These are phyloP conservation scores for Scheffersomyces coipomensis DNA, from an alignment of 805 yeast genomes.

Conservation along the genomic window DNA sequence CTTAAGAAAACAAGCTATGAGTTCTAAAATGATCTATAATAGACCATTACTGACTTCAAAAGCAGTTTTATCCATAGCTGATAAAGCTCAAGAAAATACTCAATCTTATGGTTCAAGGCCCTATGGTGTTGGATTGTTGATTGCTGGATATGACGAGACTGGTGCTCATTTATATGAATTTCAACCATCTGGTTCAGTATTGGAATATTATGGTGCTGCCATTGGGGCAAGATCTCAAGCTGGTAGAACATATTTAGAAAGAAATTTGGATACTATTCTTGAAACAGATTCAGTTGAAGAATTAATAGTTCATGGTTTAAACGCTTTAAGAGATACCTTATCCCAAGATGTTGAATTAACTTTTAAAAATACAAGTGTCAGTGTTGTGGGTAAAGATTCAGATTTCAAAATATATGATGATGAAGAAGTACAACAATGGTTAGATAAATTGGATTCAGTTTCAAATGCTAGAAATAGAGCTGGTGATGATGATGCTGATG, in stretches of 20 bases:
- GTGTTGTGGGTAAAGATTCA: conserved; percentile 82
- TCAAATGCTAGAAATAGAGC: conserved; percentile 55
- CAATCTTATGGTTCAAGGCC: conserved; percentile 97
- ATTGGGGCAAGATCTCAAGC: conserved; percentile 99
- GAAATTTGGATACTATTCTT: conserved; percentile 69
- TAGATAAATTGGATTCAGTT: conserved; percentile 68
- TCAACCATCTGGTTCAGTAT: conserved; percentile 91
- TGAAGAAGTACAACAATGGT: conserved; percentile 82
- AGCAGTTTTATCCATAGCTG: conserved; percentile 85
- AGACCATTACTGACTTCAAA: conserved; percentile 80
- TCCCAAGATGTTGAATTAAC: conserved; percentile 92
- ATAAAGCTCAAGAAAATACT: conserved; percentile 95
- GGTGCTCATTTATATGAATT: conserved; percentile 95
- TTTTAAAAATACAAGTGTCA: conserved; percentile 80
- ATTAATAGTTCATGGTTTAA: conserved; percentile 80
- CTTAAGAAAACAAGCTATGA: conserved; percentile 88
- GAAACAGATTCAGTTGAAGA: conserved; percentile 62
- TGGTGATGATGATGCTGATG: conserved; percentile 31
- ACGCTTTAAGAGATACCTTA: conserved; percentile 89
- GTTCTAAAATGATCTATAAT: conserved; percentile 78
- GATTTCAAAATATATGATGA: conserved; percentile 81
- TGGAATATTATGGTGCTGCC: conserved; percentile 91
- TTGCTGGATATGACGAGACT: conserved; percentile 88
- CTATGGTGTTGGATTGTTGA: conserved; percentile 92
- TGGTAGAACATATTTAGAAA: conserved; percentile 92